Evolutionary conservation across 495 filamentous ascomycete species (phyloP), one percentile per base, ranked within the genome.

Genomic region (Penicillium soppii): DNA sequence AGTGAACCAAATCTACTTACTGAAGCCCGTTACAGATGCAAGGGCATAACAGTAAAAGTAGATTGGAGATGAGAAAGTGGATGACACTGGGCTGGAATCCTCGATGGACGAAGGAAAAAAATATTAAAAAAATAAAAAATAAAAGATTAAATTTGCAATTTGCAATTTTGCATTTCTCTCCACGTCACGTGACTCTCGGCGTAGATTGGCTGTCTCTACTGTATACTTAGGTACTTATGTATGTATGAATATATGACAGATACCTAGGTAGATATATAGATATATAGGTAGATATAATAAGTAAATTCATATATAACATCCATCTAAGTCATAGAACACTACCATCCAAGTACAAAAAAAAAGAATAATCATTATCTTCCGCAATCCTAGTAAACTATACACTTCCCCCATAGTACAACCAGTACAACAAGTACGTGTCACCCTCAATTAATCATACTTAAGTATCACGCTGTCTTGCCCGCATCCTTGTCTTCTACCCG

Each of bases 41-140:
- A 35, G 39, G 47, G 41, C 21, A 52, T n/a, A n/a, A n/a, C 43
- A 50, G 22, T 23, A 46, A 23, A 23, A 48, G 49, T 44, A 51
- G 58, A 58, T 64, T 56, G 46, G 43, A 53, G 58, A 43, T 39
- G 47, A n/a, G n/a, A n/a, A 57, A 60, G 59, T 63, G 62, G 59
- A 58, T 57, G 62, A 56, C 47, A 43, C 50, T 57, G 56, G 55
- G 47, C 56, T 53, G 56, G 59, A 59, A 52, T 56, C 58, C 50
- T 52, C 53, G 59, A 63, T 53, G 57, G 50, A 40, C n/a, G n/a
- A 37, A 40, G 49, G 50, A 21, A 36, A 49, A 46, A 50, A 56
- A 59, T 36, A 61, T 30, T 51, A 50, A 50, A 47, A 50, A 54
- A 59, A 53, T 33, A 57, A 56, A 52, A 45, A 57, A 58, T 54